phyloP scores from a whole-genome alignment of 176 grass and related monocot genomes.

The Triticum monococcum region DNA sequence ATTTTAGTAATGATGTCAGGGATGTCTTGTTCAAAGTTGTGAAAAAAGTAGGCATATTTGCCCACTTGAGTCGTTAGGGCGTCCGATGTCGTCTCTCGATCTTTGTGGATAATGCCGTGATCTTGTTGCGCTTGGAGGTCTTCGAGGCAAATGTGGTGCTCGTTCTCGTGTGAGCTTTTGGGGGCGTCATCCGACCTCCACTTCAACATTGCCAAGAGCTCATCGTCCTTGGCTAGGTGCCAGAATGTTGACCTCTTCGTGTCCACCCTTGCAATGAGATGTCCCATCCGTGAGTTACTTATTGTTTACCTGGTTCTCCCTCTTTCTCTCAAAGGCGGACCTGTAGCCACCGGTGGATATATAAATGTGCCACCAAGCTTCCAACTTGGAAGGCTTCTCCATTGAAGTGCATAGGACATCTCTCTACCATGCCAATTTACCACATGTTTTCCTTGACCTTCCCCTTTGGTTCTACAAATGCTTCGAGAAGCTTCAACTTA shows the following conservation, averaged over 20 bases:
- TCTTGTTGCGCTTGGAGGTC: neutral
- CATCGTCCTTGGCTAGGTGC: accelerated
- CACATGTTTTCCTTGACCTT: no score
- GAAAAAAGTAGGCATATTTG: neutral
- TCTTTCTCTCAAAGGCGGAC: neutral
- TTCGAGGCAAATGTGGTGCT: neutral
- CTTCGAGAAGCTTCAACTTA: no score
- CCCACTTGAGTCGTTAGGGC: neutral
- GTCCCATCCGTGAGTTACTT: neutral
- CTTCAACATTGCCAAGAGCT: neutral
- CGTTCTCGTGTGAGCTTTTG: neutral
- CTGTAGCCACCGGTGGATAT: neutral
- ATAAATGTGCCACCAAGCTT: neutral
- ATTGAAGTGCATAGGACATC: no score
- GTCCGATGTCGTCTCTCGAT: neutral
- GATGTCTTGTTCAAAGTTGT: neutral
- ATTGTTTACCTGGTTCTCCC: neutral
- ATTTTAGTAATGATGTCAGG: neutral
- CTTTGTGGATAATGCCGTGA: neutral
- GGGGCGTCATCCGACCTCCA: neutral
- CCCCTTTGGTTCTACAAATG: no score
- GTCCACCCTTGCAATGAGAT: neutral
- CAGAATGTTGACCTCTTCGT: neutral
- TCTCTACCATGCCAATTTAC: no score
- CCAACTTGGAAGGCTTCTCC: no score